Base-by-base conservation (phyloP, 2,329 filamentous ascomycete genomes). In the Camillea tinctor region DNA sequence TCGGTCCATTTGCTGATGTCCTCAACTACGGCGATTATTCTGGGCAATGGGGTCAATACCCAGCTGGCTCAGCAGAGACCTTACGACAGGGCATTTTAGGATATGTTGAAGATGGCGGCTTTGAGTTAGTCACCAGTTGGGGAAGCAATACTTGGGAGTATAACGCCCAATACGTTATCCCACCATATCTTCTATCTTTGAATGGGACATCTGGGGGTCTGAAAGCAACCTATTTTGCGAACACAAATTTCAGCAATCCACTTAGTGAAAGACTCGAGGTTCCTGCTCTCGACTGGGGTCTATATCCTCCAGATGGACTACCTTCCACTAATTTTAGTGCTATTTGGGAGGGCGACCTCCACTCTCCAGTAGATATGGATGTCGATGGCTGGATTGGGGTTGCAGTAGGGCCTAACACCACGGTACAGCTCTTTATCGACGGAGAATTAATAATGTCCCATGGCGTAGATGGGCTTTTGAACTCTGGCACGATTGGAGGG, bases 1-100 rank as follows among this genome's bases (percentile, higher is more conserved):
- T 79, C 13, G 78, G 78, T 0, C 77, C 78, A 1, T 80, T 76
- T 58, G 57, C 70, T 2, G 77, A 80, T 57, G 69, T 69, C 7
- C 68, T 79, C 50, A 79, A 80, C 61, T 79, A 77, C 61, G 77
- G 78, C 2, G 77, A 76, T 57, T 80, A 80, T 58, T 78, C 77
- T 1, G 77, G 77, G 1, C 64, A 71, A 60, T 79, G 73, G 67
- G 78, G 77, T 0, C 73, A 75, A 50, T 76, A 75, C 53, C 78
- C 77, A 1, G 74, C 74, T 0, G 62, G 63, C n/a, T 68, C 73
- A 15, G 74, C 77, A 1, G 72, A 70, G 23, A 80, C 78, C 0
- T 69, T 79, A 0, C 71, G 75, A 0, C 71, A 79, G 67, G 74
- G 72, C 0, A 67, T 79, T 6, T 55, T 71, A 8, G 66, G 58